Base-by-base conservation (phyloP, 2,329 filamentous ascomycete species). In the Hirsutella thompsonii region DNA sequence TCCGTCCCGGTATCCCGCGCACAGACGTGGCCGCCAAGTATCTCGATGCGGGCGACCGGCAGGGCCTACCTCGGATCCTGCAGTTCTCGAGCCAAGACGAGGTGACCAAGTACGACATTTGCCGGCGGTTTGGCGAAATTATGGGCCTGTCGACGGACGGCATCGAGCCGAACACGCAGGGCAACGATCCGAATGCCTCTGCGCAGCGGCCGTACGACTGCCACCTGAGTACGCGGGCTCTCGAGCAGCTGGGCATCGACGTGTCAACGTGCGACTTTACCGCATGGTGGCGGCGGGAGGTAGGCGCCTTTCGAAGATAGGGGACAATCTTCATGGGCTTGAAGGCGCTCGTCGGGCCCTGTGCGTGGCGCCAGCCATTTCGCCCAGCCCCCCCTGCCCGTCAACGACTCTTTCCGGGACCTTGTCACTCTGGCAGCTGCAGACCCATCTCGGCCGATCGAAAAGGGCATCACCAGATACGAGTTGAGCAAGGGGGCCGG, bases 81-180 rank as follows among this genome's bases (percentile, higher is more conserved):
- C 88, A 95, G 41, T 94, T 94, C 62, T 85, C 82, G 3, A 87
- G 85, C 36, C 86, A 94, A 60, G 84, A 94, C 50, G 75, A 70
- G 48, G 83, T 81, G 68, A 94, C 88, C 37, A 94, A 94, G 65
- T 93, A 89, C 59, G 79, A 90, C 58, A 94, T 95, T 42, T 89
- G 84, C 57, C 66, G 85, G 61, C 64, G 72, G 9, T 80, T 94
- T 54, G 82, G 78, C 4, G 78, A 87, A 44, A 85, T 94, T 44
- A 79, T 93, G 71, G 85, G 81, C 1, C 56, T 93, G 42, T 72
- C 82, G 10, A 67, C 81, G 18, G 74, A 77, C 37, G 72, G 74
- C 8, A 80, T 94, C 59, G 69, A 75, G 52, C 66, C 81, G 9
- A 81, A 86, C 52, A 73, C 77, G 20, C 70, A 83, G 52, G 82